Percentiles rank a stretch among this genome's conserved stretches.
Evolutionary conservation across 257 asterid genomes (phyloP).

Genomic region (Nicotiana obtusifolia): DNA sequence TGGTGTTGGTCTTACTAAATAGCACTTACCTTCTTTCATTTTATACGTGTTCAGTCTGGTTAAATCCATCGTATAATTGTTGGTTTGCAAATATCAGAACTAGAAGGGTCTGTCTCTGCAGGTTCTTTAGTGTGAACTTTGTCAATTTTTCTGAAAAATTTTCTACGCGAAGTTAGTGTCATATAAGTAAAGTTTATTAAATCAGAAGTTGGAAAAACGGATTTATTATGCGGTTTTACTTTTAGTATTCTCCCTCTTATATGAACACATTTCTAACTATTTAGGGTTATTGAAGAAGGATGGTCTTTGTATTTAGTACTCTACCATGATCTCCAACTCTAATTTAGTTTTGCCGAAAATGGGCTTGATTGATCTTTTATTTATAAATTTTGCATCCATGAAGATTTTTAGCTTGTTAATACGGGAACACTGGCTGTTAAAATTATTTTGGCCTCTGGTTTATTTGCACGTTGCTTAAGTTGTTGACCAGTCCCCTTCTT

Average conservation of each 20-base stretch:
- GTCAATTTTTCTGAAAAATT: neutral
- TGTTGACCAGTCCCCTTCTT: neutral
- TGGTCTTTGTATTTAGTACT: neutral
- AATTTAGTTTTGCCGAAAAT: neutral
- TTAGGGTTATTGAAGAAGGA: neutral
- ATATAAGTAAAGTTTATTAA: neutral
- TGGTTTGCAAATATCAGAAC: neutral
- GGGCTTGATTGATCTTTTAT: neutral
- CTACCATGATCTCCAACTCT: neutral
- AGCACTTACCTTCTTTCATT: neutral
- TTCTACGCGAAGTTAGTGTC: neutral
- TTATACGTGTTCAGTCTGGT: neutral
- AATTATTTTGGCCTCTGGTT: neutral
- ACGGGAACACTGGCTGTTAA: neutral
- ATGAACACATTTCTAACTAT: neutral
- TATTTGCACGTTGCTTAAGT: neutral
- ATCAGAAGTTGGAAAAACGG: neutral
- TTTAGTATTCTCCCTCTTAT: neutral
- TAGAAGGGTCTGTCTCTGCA: neutral
- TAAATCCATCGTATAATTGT: neutral
- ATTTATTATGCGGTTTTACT: neutral
- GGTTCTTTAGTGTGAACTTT: neutral
- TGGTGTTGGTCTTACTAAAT: neutral
- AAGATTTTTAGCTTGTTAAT: neutral
- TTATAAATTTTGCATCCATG: neutral